Percentiles rank a stretch among this genome's conserved stretches.
Conservation (phyloP, 176 grass and related monocot species). For the Phoenix dactylifera region DNA sequence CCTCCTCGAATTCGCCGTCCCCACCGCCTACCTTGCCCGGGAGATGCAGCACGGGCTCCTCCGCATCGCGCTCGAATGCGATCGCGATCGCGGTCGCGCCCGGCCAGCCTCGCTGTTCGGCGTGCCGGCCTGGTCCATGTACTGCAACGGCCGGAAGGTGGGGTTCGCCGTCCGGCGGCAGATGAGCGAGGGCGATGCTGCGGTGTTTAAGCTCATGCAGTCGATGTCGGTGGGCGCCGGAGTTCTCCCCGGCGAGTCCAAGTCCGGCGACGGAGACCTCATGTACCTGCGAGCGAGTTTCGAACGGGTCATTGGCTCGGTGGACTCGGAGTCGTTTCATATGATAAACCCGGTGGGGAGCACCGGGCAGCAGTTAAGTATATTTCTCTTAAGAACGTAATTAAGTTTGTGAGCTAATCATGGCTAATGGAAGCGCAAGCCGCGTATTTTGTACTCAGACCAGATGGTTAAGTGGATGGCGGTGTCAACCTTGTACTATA, state of each 20-base stretch:
- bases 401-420: too few relatives aligned
- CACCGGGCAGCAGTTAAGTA: constrained; percentile 51
- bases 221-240: constrained; percentile 64
- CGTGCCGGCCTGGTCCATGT: constrained; percentile 60
- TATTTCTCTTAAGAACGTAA: constrained; percentile 51
- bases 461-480: too few relatives aligned
- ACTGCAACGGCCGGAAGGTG: constrained; percentile 78
- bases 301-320: constrained; percentile 50
- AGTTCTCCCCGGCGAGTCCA: constrained; percentile 26
- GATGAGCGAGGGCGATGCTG: constrained; percentile 32
- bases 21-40: constrained; percentile 40
- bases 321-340: constrained; percentile 71
- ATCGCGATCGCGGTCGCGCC: constrained; percentile 16
- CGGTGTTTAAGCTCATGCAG: constrained; percentile 45
- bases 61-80: constrained; percentile 51
- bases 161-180: constrained; percentile 50
- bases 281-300: constrained; percentile 66
- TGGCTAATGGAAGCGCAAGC: too few relatives aligned
- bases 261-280: constrained; percentile 41
- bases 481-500: too few relatives aligned
- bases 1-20: constrained; percentile 46
- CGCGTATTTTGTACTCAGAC: too few relatives aligned
- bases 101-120: constrained; percentile 16
- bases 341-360: constrained; percentile 59
- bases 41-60: constrained; percentile 54